Evolutionary conservation across 495 filamentous ascomycete genomes (phyloP).

Genomic region (Xanthoparmelia taractica): DNA sequence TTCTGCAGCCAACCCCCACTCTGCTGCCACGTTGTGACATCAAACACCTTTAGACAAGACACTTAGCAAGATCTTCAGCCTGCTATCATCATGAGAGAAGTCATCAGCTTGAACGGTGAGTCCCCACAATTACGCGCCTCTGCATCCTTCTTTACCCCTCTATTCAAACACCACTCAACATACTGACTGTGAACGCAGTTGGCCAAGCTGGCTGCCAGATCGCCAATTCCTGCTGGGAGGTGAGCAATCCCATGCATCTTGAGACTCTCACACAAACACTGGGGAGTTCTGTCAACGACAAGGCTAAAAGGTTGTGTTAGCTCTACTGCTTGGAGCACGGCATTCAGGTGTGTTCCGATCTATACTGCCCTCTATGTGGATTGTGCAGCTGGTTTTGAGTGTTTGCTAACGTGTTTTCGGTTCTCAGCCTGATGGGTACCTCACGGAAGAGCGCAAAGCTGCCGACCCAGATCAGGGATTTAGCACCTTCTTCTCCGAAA

Average conservation of each 20-base stretch:
- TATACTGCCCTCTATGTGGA: conserved; percentile 25
- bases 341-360: conserved; percentile 68
- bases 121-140: conserved; percentile 25
- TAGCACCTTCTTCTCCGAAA: conserved; percentile 99
- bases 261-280: conserved; percentile 8
- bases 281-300: conserved; percentile 2
- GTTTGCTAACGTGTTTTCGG: conserved; percentile 35
- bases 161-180: not conserved
- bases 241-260: conserved; percentile 42
- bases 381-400: not conserved
- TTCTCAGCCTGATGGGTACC: conserved; percentile 87
- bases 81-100: conserved; percentile 83
- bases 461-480: conserved; percentile 93
- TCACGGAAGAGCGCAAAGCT: conserved; percentile 95
- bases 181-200: conserved; percentile 47
- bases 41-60: conserved; percentile 5
- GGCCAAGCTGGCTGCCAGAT: conserved; percentile 99
- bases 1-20: conserved; percentile 3
- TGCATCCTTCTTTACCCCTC: not conserved
- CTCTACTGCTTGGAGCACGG: conserved; percentile 99
- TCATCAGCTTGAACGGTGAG: conserved; percentile 98
- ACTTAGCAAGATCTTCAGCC: conserved; percentile 2
- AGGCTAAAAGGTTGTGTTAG: conserved; percentile 41
- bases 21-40: conserved; percentile 6
- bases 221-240: conserved; percentile 99